Base-by-base conservation (phyloP, 176 grass and related monocot species). In the Carex littledalei region DNA sequence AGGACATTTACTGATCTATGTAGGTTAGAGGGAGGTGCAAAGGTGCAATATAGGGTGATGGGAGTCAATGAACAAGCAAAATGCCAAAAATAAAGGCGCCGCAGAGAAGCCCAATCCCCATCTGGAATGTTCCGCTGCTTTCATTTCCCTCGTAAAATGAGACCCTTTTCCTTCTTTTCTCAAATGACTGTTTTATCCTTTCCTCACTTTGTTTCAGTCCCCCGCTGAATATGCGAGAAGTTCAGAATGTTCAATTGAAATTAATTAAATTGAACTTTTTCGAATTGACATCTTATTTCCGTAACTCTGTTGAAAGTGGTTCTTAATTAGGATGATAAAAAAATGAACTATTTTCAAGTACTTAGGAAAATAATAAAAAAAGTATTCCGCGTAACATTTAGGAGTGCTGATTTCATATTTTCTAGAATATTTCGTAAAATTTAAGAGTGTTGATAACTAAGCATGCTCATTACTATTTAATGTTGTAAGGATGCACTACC, bases 91-190 rank as follows among this genome's bases (percentile, higher is more conserved):
- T 18, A 73, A 45, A 73, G 78, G 18, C 43, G 55, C 78, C 78
- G 78, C 32, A 64, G 8, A 22, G 45, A 10, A 45, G 17, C 56
- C 79, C 58, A 22, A 81, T 63, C 18, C 4, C 8, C 8, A 47
- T 81, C 79, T 58, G 79, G 79, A 81, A 81, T 81, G 79, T 81
- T 81, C 79, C 57, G 79, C 79, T 81, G 79, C 17, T 81, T 81
- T 45, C 14, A 15, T 3, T 16, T 20, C 17, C 57, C 79, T 81
- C 32, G 57, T 43, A 18, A 63, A 81, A 32, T 20, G 79, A 57
- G 7, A 81, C 31, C 12, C 54, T 81, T 43, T 62, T 79, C 7
- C 21, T 57, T 79, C 0, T 79, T 45, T 58, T 58, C 6, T 60
- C 4, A 59, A 80, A 80, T 80, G 78, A 80, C 78, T 6, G 21